Evolutionary conservation across 2,329 filamentous ascomycete species (phyloP).

Genomic region (Cladosporium sp.): DNA sequence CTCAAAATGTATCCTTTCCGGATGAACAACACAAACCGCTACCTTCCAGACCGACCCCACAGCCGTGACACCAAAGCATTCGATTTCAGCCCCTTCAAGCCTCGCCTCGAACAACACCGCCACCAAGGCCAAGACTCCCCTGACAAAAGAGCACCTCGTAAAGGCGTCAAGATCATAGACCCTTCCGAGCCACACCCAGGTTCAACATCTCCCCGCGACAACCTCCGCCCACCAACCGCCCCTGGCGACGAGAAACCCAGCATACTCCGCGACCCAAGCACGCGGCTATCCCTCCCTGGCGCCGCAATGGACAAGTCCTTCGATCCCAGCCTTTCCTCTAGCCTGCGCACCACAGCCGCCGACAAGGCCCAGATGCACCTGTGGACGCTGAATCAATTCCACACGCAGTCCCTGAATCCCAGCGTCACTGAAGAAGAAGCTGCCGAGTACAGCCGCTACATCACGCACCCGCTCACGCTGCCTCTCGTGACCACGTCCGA

Average conservation of each 20-base stretch:
- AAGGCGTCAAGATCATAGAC: constrained; percentile 69
- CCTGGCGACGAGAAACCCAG: constrained; percentile 38
- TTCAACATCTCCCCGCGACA: constrained; percentile 2
- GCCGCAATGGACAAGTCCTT: constrained; percentile 20
- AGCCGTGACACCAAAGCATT: constrained; percentile 65
- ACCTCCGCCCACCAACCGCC: constrained; percentile 7
- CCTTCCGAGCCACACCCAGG: constrained; percentile 40
- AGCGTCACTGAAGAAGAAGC: constrained; percentile 74
- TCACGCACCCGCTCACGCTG: constrained; percentile 84
- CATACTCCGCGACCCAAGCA: constrained; percentile 40
- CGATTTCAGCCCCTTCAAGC: constrained; percentile 84
- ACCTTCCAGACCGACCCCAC: constrained; percentile 69
- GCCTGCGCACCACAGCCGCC: constrained; percentile 46
- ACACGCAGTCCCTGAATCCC: constrained; percentile 82
- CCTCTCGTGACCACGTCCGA: constrained; percentile 73
- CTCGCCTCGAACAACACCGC: constrained; percentile 53
- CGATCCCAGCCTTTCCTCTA: constrained; percentile 8
- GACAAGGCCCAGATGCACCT: constrained; percentile 83
- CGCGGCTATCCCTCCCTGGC: constrained; percentile 19
- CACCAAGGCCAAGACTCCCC: constrained; percentile 55
- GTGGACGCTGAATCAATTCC: constrained; percentile 84
- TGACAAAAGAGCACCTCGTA: constrained; percentile 62
- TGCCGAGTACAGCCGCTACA: constrained; percentile 84
- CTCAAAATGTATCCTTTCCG: constrained; percentile 90
- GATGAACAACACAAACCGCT: constrained; percentile 85